Evolutionary conservation across 2,329 filamentous ascomycete genomes (phyloP), one percentile per base, ranked within the genome.

Genomic region (Ophiosphaerella narmari): DNA sequence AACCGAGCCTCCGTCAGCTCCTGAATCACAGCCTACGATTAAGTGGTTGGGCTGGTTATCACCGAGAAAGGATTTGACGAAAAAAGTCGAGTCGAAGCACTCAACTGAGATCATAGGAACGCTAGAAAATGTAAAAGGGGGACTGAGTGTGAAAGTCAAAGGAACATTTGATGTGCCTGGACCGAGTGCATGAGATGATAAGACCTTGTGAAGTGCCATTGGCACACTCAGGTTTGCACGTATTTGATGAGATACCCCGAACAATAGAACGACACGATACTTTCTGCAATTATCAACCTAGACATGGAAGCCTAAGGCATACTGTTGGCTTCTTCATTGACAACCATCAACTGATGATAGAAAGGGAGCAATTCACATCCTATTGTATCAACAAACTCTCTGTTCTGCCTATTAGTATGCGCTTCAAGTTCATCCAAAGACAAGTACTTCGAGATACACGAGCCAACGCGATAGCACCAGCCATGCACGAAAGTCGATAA

Each of bases 111-210:
- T 82, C 37, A 70, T 72, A 34, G 83, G 78, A 3, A 77, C 74
- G 18, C 63, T 88, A 12, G 82, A 86, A 72, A 81, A 74, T 14
- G 54, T 80, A 18, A 74, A 78, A n/a, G 86, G 85, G 5, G 73
- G 71, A 29, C 67, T 85, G 8, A 84, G 78, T 60, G 85, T 86
- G 0, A 80, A 82, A 63, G 85, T 84, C 0, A 80, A 68, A 44
- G 70, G 65, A 3, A 61, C 60, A 21, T 72, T 64, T 40, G 50
- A 43, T 26, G 46, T 44, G 7, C 41, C 43, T 24, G 52, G 48
- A 12, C 32, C 47, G 9, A 41, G 42, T 4, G 39, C 37, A 18
- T 51, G 46, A 56, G 29, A 29, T 11, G 26, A 8, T 29, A 29
- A 8, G 26, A 11, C 26, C 7, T 29, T 7, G 26, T 18, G n/a